Evolutionary conservation across 2,329 filamentous ascomycete genomes (phyloP).

Genomic region (Trichoderma semiorbis): DNA sequence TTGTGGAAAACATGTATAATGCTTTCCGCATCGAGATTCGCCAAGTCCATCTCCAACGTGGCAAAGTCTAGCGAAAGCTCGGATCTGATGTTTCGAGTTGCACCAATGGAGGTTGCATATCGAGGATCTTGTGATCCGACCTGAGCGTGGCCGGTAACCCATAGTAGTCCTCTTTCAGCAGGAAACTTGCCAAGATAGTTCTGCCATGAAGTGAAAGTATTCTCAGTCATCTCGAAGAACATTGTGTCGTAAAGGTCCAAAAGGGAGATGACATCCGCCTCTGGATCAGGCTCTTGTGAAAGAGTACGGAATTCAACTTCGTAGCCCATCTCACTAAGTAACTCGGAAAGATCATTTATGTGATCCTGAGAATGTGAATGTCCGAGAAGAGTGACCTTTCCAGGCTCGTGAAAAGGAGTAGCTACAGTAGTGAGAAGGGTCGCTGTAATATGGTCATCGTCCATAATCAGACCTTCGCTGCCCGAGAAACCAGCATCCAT

Average conservation of each 20-base stretch:
- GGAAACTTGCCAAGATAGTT: background rate
- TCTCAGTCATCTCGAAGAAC: constrained; percentile 5
- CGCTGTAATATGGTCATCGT: constrained; percentile 9
- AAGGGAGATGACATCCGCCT: background rate
- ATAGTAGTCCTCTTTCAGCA: constrained; percentile 5
- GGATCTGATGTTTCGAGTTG: constrained; percentile 8
- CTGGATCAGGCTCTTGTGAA: constrained; percentile 2
- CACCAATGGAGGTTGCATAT: constrained; percentile 10
- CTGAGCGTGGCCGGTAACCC: constrained; percentile 16
- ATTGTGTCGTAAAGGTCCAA: constrained; percentile 8
- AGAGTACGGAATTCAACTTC: constrained; percentile 12
- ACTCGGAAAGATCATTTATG: background rate
- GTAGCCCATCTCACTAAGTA: constrained; percentile 6
- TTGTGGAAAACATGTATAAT: background rate
- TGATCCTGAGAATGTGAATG: background rate
- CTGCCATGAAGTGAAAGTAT: background rate
- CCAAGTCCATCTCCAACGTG: constrained; percentile 13
- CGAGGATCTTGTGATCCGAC: constrained; percentile 9
- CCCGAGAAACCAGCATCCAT: constrained; percentile 11
- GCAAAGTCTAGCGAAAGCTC: constrained; percentile 17
- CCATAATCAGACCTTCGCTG: constrained; percentile 3
- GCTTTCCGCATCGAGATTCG: background rate
- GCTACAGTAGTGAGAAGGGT: background rate
- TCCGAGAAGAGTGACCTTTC: background rate
- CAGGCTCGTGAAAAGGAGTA: background rate